A percentile compares a stretch with the other conserved stretches of the same genome.
Evolutionary conservation across 73 alveolate species (phyloP).

Genomic region (Durusdinium trenchii): DNA sequence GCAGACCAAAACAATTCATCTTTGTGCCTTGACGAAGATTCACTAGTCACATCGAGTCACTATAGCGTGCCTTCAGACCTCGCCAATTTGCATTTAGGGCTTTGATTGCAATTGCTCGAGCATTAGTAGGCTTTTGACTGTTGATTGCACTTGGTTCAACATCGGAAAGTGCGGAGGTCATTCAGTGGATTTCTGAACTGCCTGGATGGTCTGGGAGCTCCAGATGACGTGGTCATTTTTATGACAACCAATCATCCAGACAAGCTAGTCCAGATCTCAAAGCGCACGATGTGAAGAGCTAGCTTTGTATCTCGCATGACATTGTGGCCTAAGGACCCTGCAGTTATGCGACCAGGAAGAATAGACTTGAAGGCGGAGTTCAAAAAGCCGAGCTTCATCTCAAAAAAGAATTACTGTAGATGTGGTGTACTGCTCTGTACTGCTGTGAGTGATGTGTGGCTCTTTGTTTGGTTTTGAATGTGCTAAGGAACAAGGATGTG

Average conservation of each 20-base stretch:
- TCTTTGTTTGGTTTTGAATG: not conserved
- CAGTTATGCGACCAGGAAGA: constrained; percentile 79
- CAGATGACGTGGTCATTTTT: constrained; percentile 67
- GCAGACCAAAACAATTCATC: constrained; percentile 91
- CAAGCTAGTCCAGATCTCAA: constrained; percentile 32
- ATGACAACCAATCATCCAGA: constrained; percentile 82
- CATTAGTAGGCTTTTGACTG: not conserved
- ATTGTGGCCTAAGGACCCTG: constrained; percentile 47
- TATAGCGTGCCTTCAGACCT: too few relatives aligned
- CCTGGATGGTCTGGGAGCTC: constrained; percentile 82
- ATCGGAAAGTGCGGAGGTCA: constrained; percentile 8
- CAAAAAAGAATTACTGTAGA: not conserved
- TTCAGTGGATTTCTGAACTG: constrained; percentile 85
- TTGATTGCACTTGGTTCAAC: not conserved
- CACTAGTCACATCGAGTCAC: too few relatives aligned
- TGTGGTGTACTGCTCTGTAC: not conserved
- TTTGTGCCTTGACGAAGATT: not conserved
- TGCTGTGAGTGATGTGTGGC: not conserved
- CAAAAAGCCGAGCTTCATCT: constrained; percentile 45
- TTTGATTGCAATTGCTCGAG: not conserved
- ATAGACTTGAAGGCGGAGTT: constrained; percentile 86
- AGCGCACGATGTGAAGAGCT: too few relatives aligned
- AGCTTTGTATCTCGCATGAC: not conserved
- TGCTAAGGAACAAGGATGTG: constrained; percentile 68
- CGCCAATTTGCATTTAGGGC: not conserved